Percentiles rank a stretch among this genome's conserved stretches.
These are phyloP conservation scores for Botryotinia narcissicola DNA, from an alignment of 2,329 filamentous ascomycete genomes.

Conservation along the genomic window DNA sequence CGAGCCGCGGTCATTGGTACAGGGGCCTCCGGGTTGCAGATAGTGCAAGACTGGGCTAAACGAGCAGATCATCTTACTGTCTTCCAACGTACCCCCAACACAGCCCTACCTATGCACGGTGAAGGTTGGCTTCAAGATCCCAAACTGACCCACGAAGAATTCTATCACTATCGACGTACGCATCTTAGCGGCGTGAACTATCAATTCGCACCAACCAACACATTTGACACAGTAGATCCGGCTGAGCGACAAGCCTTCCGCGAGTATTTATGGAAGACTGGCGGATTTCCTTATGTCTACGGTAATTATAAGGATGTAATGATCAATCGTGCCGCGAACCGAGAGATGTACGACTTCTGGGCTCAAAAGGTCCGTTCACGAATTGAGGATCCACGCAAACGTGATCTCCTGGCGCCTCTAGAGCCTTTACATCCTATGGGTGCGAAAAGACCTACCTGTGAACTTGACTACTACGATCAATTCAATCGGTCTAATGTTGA, in stretches of 20 bases:
- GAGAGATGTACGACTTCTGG: neutral
- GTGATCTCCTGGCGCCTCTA: neutral
- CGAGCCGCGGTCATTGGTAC: conserved; percentile 59
- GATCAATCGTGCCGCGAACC: neutral
- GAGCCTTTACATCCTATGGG: neutral
- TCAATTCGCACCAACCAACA: neutral
- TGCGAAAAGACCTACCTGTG: neutral
- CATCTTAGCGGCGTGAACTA: neutral
- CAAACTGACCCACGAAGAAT: neutral
- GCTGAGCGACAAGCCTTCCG: neutral
- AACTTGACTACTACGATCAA: neutral
- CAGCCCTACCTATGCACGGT: conserved; percentile 47
- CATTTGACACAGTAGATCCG: neutral
- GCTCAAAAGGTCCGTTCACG: neutral
- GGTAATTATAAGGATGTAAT: neutral
- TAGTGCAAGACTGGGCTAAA: conserved; percentile 55
- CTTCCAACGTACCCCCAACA: conserved; percentile 59
- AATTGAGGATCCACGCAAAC: neutral
- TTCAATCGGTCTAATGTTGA: neutral
- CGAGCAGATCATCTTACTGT: conserved; percentile 50
- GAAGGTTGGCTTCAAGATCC: neutral
- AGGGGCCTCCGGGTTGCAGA: conserved; percentile 57
- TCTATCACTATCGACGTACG: neutral
- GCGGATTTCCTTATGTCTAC: neutral
- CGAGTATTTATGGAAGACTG: neutral